Evolutionary conservation across 441 rosid species (phyloP), one percentile per base, ranked within the genome.

Genomic region (Daphne laureola): DNA sequence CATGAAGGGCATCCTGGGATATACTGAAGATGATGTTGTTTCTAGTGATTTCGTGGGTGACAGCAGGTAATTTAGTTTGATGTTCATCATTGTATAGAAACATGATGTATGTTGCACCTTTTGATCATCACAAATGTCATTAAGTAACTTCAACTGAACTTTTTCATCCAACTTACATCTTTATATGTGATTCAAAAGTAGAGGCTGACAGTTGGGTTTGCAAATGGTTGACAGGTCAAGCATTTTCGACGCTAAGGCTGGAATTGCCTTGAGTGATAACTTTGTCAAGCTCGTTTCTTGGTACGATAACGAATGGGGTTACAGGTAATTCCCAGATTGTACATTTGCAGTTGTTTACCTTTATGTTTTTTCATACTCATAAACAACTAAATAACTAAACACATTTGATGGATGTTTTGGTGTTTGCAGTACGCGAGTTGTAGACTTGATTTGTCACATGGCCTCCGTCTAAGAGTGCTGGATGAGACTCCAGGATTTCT

Each of bases 171-270:
- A 31, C 38, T 31, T 4, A 7, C 7, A 11, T 31, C 38, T 31
- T 31, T 31, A 31, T 31, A 5, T 7, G 8, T 31, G 38, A 31
- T 7, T 31, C 9, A 31, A 31, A 31, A 18, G 5, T 17, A 4
- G n/a, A 47, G 13, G 23, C 12, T 3, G 21, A 43, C 5, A 15
- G 17, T 27, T 8, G 4, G 17, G 9, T 26, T 8, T 12, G 36
- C 12, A 53, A 17, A 21, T 11, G 52, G 16, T 44, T 55, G 14
- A 17, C 73, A 80, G 88, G 74, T 84, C 87, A 35, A 81, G 91
- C 78, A 84, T 81, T 50, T 79, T 84, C 0, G 73, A 84, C 58
- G 86, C 87, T 50, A 61, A 84, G 76, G 91, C 87, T 42, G 91
- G 84, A 70, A 81, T 81, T 61, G 78, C 86, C 15, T 54, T 78